Conservation (phyloP, 208 protist genomes). For the Acanthamoeba lenticulata region DNA sequence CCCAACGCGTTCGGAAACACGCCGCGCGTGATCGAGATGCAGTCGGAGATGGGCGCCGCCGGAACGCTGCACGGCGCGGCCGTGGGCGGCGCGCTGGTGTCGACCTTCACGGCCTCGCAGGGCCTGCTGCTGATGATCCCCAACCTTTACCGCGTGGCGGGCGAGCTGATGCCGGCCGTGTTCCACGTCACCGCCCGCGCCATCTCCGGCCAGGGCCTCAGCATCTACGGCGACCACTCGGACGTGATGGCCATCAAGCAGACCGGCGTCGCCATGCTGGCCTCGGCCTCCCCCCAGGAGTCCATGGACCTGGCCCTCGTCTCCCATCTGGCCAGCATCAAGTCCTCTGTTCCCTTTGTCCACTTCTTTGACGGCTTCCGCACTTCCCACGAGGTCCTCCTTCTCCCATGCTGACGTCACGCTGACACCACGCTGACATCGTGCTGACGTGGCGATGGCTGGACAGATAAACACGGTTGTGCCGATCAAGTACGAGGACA, state of each 20-base stretch:
- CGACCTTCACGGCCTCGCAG: conserved; percentile 89
- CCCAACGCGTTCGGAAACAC: conserved; percentile 84
- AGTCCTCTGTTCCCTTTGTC: conserved; percentile 79
- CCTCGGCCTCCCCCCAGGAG: conserved; percentile 84
- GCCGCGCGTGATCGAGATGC: neutral
- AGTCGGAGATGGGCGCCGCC: conserved; percentile 87
- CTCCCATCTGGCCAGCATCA: conserved; percentile 84
- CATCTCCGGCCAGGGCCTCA: conserved; percentile 71
- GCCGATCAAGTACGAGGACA: conserved; percentile 13
- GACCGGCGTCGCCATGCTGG: conserved; percentile 84
- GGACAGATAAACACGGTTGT: neutral
- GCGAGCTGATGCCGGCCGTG: conserved; percentile 85
- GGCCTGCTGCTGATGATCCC: conserved; percentile 90
- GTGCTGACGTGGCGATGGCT: neutral
- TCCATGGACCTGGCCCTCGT: conserved; percentile 83
- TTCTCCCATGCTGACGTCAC: no score
- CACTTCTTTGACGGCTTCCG: conserved; percentile 87
- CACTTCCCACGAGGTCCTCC: conserved; percentile 80
- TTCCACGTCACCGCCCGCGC: conserved; percentile 86
- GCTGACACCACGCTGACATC: neutral
- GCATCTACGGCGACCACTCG: conserved; percentile 86
- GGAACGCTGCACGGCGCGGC: conserved; percentile 85
- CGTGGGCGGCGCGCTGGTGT: conserved; percentile 75
- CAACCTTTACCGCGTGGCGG: conserved; percentile 89
- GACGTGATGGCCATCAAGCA: conserved; percentile 84